A percentile compares a stretch with the other conserved stretches of the same genome.
Conservation (phyloP, 768 basidiomycete genomes). For the Clitopilus hobsonii region DNA sequence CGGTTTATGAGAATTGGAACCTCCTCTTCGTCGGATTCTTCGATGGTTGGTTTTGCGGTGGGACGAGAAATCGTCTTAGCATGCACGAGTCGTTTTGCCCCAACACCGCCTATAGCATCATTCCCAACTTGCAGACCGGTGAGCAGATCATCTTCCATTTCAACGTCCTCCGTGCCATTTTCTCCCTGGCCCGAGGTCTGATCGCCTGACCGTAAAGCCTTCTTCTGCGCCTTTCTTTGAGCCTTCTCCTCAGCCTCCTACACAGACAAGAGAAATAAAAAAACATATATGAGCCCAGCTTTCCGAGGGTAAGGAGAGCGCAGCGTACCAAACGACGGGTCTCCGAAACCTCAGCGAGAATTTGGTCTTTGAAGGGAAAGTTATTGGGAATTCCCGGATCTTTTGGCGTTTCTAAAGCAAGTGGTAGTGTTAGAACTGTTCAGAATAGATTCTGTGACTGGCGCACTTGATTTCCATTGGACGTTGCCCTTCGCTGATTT, state of each 20-base stretch:
- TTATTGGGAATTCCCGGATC: constrained; percentile 93
- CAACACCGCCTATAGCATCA: constrained; percentile 42
- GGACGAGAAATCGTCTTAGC: constrained; percentile 28
- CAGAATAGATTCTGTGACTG: not conserved
- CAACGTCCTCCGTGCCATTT: constrained; percentile 20
- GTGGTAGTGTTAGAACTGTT: not conserved
- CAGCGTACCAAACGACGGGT: constrained; percentile 65
- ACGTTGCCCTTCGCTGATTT: constrained; percentile 74
- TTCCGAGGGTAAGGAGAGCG: not conserved
- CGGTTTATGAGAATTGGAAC: constrained; percentile 60
- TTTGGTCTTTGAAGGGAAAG: constrained; percentile 92
- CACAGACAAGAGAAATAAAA: no score
- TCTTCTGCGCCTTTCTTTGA: constrained; percentile 60
- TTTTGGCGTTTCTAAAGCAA: constrained; percentile 61
- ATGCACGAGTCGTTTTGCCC: constrained; percentile 32
- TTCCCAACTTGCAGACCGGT: constrained; percentile 43
- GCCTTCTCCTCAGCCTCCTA: constrained; percentile 80
- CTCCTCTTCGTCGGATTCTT: constrained; percentile 46
- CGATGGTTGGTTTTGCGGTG: constrained; percentile 20
- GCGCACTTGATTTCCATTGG: constrained; percentile 87
- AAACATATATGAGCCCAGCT: no score
- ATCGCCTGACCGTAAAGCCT: constrained; percentile 12
- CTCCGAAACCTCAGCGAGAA: constrained; percentile 85
- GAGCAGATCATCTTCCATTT: constrained; percentile 22
- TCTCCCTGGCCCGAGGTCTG: constrained; percentile 14